A percentile compares a stretch with the other conserved stretches of the same genome.
Conservation (phyloP, 176 grass and related monocot genomes). For the Carex myosuroides region DNA sequence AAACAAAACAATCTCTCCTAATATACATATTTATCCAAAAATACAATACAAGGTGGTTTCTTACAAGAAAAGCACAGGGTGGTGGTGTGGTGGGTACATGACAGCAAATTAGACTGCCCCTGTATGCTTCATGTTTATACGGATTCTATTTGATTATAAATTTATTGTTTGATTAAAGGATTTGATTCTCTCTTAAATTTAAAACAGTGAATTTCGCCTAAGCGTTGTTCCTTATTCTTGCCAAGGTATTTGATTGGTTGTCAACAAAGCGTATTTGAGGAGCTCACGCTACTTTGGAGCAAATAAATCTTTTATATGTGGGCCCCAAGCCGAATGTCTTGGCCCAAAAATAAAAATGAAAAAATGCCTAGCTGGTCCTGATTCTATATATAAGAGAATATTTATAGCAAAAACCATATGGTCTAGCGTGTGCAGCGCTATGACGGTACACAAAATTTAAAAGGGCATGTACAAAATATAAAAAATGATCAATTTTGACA, state of each 20-base stretch:
- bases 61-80: not conserved
- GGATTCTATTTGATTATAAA: not conserved
- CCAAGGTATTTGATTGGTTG: slow-evolving; percentile 21
- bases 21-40: not conserved
- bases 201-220: slow-evolving; percentile 6
- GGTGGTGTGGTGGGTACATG: slow-evolving; percentile 13
- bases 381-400: not conserved
- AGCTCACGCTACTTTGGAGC: slow-evolving; percentile 23
- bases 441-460: not conserved
- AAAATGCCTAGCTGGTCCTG: slow-evolving; percentile 15
- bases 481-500: not conserved
- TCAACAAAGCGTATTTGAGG: slow-evolving; percentile 23
- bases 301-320: slow-evolving; percentile 4
- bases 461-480: not conserved
- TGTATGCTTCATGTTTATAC: slow-evolving; percentile 2
- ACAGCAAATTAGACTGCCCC: slow-evolving; percentile 22
- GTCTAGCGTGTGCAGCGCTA: not conserved
- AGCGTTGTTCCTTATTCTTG: not conserved
- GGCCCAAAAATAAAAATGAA: not conserved
- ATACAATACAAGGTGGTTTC: slow-evolving; percentile 14
- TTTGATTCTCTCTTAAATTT: slow-evolving; percentile 13
- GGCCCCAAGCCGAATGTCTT: not conserved
- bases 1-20: not conserved
- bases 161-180: slow-evolving; percentile 2
- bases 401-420: not conserved